Evolutionary conservation across 169 alveolate genomes (phyloP).

Genomic region (Cyclospora cayetanensis): DNA sequence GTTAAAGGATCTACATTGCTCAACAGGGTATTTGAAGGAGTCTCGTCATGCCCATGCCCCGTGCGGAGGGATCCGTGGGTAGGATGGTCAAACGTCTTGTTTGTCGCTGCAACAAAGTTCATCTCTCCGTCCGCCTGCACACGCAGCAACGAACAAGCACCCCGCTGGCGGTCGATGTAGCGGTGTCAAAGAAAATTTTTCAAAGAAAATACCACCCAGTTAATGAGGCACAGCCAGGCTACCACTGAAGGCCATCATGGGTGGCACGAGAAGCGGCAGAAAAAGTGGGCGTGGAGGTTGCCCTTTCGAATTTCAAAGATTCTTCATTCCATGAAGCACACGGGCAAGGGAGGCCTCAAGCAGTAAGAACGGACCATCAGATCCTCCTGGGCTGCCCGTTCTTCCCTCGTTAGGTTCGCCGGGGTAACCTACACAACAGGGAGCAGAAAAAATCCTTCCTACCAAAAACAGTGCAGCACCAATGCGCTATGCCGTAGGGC

Average conservation of each 20-base stretch:
- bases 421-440: not conserved
- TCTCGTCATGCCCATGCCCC: not conserved
- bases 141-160: slow-evolving; percentile 34
- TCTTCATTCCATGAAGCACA: not conserved
- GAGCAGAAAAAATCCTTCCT: not conserved
- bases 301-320: not conserved
- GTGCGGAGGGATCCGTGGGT: slow-evolving; percentile 38
- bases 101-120: slow-evolving; percentile 61
- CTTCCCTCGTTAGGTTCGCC: slow-evolving; percentile 61
- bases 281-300: not conserved
- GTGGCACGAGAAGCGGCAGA: not conserved
- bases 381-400: slow-evolving; percentile 45
- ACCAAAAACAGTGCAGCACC: not conserved
- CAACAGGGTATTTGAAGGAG: not conserved
- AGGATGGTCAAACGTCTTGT: slow-evolving; percentile 63
- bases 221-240: not conserved
- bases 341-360: not conserved
- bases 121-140: slow-evolving; percentile 30
- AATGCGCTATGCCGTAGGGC: too few species aligned
- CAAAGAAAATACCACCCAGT: too few species aligned
- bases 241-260: not conserved
- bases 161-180: not conserved
- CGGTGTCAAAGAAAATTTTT: too few species aligned
- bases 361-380: not conserved
- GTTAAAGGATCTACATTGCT: not conserved